These are phyloP conservation scores for Cornus florida DNA, from an alignment of 148 eudicot species.

Conservation along the genomic window DNA sequence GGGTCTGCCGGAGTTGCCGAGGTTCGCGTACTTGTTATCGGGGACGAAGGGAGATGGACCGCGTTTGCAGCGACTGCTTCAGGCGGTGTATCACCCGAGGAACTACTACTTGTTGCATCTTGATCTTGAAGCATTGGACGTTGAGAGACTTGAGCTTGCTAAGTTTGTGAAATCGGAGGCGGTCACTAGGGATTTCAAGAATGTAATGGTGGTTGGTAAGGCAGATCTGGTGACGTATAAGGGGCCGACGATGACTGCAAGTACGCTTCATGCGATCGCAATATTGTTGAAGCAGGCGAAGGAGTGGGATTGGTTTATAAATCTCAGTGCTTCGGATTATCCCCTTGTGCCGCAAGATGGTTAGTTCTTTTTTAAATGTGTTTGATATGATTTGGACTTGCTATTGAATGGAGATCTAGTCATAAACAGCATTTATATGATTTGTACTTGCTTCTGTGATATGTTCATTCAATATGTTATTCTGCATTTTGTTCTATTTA, in stretches of 20 bases:
- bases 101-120: conserved; percentile 77
- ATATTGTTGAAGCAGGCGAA: conserved; percentile 50
- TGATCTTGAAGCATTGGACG: conserved; percentile 64
- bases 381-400: background rate
- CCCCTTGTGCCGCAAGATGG: conserved; percentile 89
- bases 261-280: conserved; percentile 63
- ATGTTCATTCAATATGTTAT: too few species aligned
- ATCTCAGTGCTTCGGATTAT: conserved; percentile 85
- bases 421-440: background rate
- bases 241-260: conserved; percentile 74
- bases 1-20: conserved; percentile 45
- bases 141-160: conserved; percentile 64
- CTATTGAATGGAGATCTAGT: background rate
- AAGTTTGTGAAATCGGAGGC: conserved; percentile 41
- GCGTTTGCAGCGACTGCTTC: conserved; percentile 61
- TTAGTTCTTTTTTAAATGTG: conserved; percentile 16
- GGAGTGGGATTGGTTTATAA: conserved; percentile 94
- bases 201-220: conserved; percentile 75
- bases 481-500: too few species aligned
- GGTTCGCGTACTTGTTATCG: conserved; percentile 72
- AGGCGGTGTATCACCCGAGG: conserved; percentile 76
- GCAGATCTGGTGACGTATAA: conserved; percentile 68
- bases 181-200: conserved; percentile 36
- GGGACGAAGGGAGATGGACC: conserved; percentile 50
- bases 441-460: background rate